Evolutionary conservation across 179 eudicot genomes (phyloP).

Genomic region (Patellifolia procumbens): DNA sequence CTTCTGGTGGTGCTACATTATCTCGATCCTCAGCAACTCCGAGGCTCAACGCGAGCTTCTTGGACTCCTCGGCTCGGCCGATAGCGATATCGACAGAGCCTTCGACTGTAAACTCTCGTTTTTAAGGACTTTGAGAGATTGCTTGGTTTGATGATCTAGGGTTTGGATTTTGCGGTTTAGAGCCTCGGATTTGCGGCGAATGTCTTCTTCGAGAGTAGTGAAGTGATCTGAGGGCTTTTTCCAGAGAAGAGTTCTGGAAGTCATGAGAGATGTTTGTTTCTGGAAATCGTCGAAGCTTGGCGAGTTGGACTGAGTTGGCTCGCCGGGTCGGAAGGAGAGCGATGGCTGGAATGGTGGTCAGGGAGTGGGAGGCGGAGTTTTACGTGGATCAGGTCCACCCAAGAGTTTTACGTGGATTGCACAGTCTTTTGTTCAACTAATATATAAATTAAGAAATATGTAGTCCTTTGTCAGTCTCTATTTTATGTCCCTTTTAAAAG

Average conservation of each 20-base stretch:
- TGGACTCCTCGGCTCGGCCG: slow-evolving; percentile 46
- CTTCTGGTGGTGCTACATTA: no score
- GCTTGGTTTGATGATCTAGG: slow-evolving; percentile 56
- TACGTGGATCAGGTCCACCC: no score
- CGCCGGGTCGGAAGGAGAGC: no score
- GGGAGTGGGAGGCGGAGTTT: no score
- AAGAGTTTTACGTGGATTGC: no score
- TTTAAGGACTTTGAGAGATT: slow-evolving; percentile 51
- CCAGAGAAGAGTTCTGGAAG: slow-evolving; percentile 94
- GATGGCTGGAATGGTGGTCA: no score
- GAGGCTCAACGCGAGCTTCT: slow-evolving; percentile 35
- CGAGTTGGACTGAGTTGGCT: slow-evolving; percentile 35
- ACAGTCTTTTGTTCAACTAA: no score
- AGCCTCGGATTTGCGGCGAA: slow-evolving; percentile 60
- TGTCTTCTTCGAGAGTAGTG: slow-evolving; percentile 64
- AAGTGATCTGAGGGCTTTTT: slow-evolving; percentile 96
- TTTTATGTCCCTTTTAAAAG: no score
- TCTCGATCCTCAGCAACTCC: not conserved
- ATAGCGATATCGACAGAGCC: slow-evolving; percentile 57
- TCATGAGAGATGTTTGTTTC: slow-evolving; percentile 86
- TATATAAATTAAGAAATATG: no score
- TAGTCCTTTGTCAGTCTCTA: no score
- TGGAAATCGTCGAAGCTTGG: slow-evolving; percentile 87
- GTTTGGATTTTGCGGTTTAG: slow-evolving; percentile 55
- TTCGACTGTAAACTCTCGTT: slow-evolving; percentile 63